These are phyloP conservation scores for Westerdykella sp. DNA, from an alignment of 2,329 filamentous ascomycete genomes.

Conservation along the genomic window DNA sequence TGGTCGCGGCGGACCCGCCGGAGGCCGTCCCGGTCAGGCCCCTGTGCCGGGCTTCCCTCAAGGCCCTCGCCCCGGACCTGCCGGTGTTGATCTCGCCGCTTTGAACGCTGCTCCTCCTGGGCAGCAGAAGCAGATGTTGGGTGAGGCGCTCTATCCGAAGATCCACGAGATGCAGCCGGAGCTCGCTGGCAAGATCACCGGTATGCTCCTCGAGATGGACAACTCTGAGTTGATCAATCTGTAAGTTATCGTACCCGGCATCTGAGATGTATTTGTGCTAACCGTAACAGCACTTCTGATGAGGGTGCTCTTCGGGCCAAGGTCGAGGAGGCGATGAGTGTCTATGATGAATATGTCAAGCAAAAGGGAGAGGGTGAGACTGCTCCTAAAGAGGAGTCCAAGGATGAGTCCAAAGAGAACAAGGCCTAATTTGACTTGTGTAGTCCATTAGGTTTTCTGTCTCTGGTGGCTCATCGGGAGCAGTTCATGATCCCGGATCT, in stretches of 20 bases:
- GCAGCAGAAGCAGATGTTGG: constrained; percentile 98
- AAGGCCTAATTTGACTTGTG: constrained; percentile 35
- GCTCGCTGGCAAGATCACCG: constrained; percentile 97
- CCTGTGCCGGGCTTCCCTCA: constrained; percentile 30
- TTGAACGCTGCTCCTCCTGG: constrained; percentile 52
- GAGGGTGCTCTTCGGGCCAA: constrained; percentile 84
- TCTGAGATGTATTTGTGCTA: constrained; percentile 16
- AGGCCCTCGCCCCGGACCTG: constrained; percentile 13
- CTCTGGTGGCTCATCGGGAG: constrained; percentile 16
- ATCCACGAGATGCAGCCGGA: constrained; percentile 92
- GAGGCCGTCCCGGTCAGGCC: constrained; percentile 28
- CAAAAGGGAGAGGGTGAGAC: constrained; percentile 51
- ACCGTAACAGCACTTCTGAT: constrained; percentile 67
- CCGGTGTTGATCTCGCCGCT: constrained; percentile 46
- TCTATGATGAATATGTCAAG: constrained; percentile 99
- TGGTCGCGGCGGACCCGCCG: constrained; percentile 27
- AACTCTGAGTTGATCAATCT: constrained; percentile 89
- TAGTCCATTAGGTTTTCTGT: constrained; percentile 20
- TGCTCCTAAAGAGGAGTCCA: constrained; percentile 30
- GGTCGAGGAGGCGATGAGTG: constrained; percentile 93
- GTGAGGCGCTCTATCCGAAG: constrained; percentile 97
- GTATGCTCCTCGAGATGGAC: constrained; percentile 99
- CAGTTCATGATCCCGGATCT: constrained; percentile 15
- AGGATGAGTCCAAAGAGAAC: constrained; percentile 45
- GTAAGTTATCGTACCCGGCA: constrained; percentile 55